Base-by-base conservation (phyloP, 1,284 basidiomycete species). In the Apiotrichum akiyoshidainum region DNA sequence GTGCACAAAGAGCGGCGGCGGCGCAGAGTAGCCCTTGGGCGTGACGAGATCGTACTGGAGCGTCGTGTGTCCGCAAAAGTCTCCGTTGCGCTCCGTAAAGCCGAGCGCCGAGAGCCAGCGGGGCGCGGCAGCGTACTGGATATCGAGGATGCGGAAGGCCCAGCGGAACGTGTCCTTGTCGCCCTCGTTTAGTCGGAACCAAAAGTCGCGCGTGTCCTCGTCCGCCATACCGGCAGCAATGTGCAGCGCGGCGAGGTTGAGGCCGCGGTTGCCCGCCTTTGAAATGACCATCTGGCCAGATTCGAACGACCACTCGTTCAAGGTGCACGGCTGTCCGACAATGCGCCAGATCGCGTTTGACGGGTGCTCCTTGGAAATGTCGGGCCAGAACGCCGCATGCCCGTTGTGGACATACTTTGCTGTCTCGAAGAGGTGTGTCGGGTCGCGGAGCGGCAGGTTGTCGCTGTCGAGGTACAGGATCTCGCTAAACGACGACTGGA, bases 261-360 rank as follows among this genome's bases (percentile, higher is more conserved):
- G 55, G 0, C 81, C 81, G 16, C 66, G 50, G 54, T 80, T 80
- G 2, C 80, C 81, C 0, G 72, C 68, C 66, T 81, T 81, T 65
- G 79, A 74, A 44, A 81, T 69, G 34, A 82, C 69, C 22, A 82
- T 78, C 66, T 80, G 79, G 44, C 79, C 80, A 67, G 64, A 78
- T 66, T 69, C 76, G 48, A 78, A 74, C 1, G 73, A 73, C 66
- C 68, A 78, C 33, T 71, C 52, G 40, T 72, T 60, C 8, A 79
- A 68, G 13, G 67, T 61, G 60, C 81, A 82, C 17, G 68, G 62
- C n/a, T 78, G 69, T 26, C 79, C 78, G 9, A 81, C 63, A 35
- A 80, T 46, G n/a, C 80, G 70, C 78, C 79, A 82, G 55, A 82
- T 76, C 14, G 80, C 78, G 59, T 82, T 82, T 52, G 78, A 69